phyloP scores from a whole-genome alignment of 768 basidiomycete genomes.

The Serpula lacrymans region DNA sequence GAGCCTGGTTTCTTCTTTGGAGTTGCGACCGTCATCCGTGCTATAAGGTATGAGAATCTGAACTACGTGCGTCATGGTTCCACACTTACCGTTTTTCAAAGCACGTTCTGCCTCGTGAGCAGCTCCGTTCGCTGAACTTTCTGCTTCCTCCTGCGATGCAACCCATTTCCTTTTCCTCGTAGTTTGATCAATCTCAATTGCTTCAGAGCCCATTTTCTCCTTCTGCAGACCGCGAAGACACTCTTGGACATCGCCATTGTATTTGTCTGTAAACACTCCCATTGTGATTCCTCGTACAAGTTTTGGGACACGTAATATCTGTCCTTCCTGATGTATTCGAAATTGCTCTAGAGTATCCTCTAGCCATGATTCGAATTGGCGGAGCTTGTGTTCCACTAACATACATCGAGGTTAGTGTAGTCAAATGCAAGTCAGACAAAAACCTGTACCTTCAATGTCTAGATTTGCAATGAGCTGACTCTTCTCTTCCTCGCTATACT shows the following conservation, averaged over 20 bases:
- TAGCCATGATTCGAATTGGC: conserved; percentile 75
- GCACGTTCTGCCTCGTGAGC: conserved; percentile 37
- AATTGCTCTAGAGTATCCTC: conserved; percentile 72
- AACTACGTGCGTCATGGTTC: background rate
- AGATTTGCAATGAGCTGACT: conserved; percentile 72
- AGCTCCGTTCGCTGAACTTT: conserved; percentile 28
- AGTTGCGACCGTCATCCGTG: conserved; percentile 45
- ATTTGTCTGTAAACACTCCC: conserved; percentile 76
- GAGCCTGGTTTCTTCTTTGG: conserved; percentile 50
- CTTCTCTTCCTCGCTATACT: conserved; percentile 66
- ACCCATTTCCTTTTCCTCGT: conserved; percentile 79
- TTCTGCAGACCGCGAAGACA: conserved; percentile 67
- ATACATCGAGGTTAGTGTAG: conserved; percentile 1
- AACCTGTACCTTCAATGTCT: conserved; percentile 67
- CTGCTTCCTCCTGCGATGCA: conserved; percentile 54
- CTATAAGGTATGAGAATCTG: conserved; percentile 23
- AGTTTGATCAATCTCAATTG: conserved; percentile 59
- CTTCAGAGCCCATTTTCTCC: conserved; percentile 51
- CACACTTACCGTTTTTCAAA: conserved; percentile 54
- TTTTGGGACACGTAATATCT: conserved; percentile 71
- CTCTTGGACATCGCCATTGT: conserved; percentile 71
- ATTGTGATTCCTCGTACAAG: conserved; percentile 69
- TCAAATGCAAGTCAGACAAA: conserved; percentile 3
- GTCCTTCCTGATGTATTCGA: conserved; percentile 69
- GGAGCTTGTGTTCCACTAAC: conserved; percentile 68